These are phyloP conservation scores for Pouteria campechiana DNA, from an alignment of 179 eudicot genomes.

Conservation along the genomic window DNA sequence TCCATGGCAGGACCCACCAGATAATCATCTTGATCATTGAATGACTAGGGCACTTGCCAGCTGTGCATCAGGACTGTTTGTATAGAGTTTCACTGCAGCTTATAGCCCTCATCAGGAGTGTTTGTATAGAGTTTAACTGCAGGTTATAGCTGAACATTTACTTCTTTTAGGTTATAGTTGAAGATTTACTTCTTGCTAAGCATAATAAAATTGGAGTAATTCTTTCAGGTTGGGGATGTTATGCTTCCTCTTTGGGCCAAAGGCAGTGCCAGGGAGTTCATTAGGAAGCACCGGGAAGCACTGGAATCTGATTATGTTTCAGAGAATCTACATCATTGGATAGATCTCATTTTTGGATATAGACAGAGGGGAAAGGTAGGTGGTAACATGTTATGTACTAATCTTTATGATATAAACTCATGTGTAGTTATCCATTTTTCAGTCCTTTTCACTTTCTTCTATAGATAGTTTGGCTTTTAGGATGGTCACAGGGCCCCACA, in stretches of 20 bases:
- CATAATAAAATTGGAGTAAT: background rate
- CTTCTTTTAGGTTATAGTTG: too few species aligned
- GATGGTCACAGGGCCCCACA: too few species aligned
- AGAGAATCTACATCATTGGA: conserved; percentile 96
- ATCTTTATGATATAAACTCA: background rate
- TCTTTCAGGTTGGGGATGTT: conserved; percentile 74
- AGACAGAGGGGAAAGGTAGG: conserved; percentile 97
- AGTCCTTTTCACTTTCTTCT: too few species aligned
- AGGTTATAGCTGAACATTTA: too few species aligned
- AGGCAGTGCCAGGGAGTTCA: conserved; percentile 89
- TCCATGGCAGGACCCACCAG: too few species aligned
- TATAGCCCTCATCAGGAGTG: too few species aligned
- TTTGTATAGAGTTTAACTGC: too few species aligned
- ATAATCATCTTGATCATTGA: too few species aligned
- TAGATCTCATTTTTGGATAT: conserved; percentile 89
- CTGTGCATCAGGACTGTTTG: too few species aligned
- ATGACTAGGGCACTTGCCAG: too few species aligned
- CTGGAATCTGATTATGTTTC: conserved; percentile 95
- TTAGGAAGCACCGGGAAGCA: conserved; percentile 89
- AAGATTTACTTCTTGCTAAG: background rate
- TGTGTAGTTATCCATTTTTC: background rate
- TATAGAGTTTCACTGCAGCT: too few species aligned
- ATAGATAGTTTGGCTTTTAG: too few species aligned
- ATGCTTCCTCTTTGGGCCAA: conserved; percentile 95
- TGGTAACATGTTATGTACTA: conserved; percentile 7